phyloP scores from a whole-genome alignment of 176 grass and related monocot species.

The Neostapfia colusana region DNA sequence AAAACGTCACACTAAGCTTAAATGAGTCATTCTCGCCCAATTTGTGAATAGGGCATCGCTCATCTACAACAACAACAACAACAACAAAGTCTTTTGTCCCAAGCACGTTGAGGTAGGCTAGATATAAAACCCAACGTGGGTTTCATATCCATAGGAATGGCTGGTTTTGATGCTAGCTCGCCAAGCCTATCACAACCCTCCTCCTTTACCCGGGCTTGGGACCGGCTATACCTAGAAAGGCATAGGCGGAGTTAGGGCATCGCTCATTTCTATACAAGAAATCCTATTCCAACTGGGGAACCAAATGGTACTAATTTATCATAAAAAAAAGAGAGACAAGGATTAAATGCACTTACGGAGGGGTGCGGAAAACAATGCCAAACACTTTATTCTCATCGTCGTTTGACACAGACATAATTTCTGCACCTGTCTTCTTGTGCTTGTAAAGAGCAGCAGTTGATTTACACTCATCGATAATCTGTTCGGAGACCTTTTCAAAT shows the following conservation, averaged over 20 bases:
- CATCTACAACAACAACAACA: too few relatives aligned
- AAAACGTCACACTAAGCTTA: constrained; percentile 14
- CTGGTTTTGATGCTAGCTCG: too few relatives aligned
- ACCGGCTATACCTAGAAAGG: too few relatives aligned
- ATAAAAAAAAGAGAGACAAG: constrained; percentile 9
- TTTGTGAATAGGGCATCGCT: background rate
- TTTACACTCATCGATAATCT: constrained; percentile 96
- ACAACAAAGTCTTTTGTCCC: too few relatives aligned
- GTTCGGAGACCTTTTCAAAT: constrained; percentile 84
- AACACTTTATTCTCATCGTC: constrained; percentile 97
- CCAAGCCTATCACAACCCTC: too few relatives aligned
- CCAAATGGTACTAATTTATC: background rate
- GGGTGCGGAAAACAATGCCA: constrained; percentile 94
- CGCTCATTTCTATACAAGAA: constrained; percentile 6
- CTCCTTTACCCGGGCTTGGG: too few relatives aligned
- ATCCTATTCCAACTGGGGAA: background rate
- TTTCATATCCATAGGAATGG: too few relatives aligned
- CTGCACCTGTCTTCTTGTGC: constrained; percentile 93
- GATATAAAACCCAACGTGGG: too few relatives aligned
- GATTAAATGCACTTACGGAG: constrained; percentile 69
- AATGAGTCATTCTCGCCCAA: background rate
- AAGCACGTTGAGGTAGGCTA: too few relatives aligned
- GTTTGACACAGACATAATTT: constrained; percentile 92
- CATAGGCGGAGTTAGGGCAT: too few relatives aligned
- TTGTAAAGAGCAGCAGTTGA: constrained; percentile 79